These are phyloP conservation scores for Apiotrichum domesticum DNA, from an alignment of 1,284 basidiomycete species.

Conservation along the genomic window DNA sequence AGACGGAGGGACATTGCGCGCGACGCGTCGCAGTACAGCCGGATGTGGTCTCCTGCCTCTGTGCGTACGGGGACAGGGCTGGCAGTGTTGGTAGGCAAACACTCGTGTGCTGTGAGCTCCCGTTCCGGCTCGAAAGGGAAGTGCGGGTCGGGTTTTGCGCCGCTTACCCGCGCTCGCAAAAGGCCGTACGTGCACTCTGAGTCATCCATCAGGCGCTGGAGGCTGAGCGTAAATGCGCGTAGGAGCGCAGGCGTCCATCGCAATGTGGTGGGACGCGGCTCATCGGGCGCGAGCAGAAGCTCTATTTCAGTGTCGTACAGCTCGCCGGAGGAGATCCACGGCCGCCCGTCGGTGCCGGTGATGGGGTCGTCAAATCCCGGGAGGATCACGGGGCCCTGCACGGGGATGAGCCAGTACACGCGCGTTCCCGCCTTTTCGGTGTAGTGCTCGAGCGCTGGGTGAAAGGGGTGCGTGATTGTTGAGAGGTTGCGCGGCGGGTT, in stretches of 20 bases:
- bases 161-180: constrained; percentile 15
- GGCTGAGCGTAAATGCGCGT: no score
- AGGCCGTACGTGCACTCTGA: no score
- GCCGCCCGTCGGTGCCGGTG: not conserved
- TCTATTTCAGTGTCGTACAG: no score
- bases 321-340: no score
- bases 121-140: constrained; percentile 14
- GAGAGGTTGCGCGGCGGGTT: no score
- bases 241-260: no score
- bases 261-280: no score
- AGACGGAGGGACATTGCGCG: constrained; percentile 30
- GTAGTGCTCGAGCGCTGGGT: no score
- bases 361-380: constrained; percentile 17
- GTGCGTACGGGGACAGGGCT: constrained; percentile 7
- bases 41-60: constrained; percentile 38
- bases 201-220: no score
- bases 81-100: not conserved
- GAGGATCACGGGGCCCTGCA: constrained; percentile 33
- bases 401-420: constrained; percentile 37
- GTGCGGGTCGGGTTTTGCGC: constrained; percentile 38
- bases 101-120: constrained; percentile 6
- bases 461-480: no score
- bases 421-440: not conserved
- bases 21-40: constrained; percentile 33
- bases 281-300: no score